phyloP scores from a whole-genome alignment of 257 asterid species.

The Ajuga chamaepitys region DNA sequence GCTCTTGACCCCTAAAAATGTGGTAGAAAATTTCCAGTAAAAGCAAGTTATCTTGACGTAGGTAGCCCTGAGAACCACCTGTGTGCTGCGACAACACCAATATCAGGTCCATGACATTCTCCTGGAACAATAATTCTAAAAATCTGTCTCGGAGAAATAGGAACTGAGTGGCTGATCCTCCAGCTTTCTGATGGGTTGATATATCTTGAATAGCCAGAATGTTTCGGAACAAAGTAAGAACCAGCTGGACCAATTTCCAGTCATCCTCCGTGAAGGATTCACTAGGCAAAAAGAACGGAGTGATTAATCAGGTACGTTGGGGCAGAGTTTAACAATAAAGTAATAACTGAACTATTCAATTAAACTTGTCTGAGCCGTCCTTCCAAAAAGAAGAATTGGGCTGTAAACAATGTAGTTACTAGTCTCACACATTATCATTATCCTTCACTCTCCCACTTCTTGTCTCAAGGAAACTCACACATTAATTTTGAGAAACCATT shows the following conservation, averaged over 20 bases:
- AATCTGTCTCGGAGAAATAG: slow-evolving; percentile 69
- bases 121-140: slow-evolving; percentile 63
- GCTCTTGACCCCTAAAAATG: slow-evolving; percentile 83
- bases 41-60: slow-evolving; percentile 89
- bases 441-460: not conserved
- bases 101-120: slow-evolving; percentile 88
- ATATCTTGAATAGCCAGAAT: slow-evolving; percentile 83
- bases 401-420: not conserved
- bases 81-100: slow-evolving; percentile 72
- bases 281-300: slow-evolving; percentile 37
- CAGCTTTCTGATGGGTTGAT: slow-evolving; percentile 71
- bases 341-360: not conserved
- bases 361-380: not conserved
- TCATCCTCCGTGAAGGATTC: slow-evolving; percentile 88
- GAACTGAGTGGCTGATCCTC: slow-evolving; percentile 65
- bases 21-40: slow-evolving; percentile 67
- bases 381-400: too few relatives aligned
- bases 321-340: slow-evolving; percentile 5
- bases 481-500: not conserved
- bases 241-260: slow-evolving; percentile 94
- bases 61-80: slow-evolving; percentile 62
- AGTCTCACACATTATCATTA: not conserved
- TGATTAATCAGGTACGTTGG: slow-evolving; percentile 17
- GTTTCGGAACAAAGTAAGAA: slow-evolving; percentile 82
- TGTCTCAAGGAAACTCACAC: not conserved